Evolutionary conservation across 1,284 basidiomycete genomes (phyloP).

Genomic region (Ceratorhiza oryzae-sativae): DNA sequence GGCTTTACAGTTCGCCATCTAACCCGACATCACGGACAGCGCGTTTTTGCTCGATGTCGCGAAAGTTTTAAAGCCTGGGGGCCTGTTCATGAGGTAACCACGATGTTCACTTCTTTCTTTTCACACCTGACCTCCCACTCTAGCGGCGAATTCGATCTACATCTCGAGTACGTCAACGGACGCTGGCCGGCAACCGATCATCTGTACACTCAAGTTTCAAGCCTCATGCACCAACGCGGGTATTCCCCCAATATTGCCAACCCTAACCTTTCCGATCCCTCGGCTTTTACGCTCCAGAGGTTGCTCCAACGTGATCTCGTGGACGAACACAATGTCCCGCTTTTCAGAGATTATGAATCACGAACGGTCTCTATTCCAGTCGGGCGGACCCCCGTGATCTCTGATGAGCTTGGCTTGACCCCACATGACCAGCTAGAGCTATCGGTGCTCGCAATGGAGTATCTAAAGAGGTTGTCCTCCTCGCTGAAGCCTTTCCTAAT

Average conservation of each 20-base stretch:
- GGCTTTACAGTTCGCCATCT: background rate
- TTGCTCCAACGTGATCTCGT: no score
- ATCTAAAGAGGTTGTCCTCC: background rate
- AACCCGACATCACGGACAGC: background rate
- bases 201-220: slow-evolving; percentile 14
- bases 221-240: slow-evolving; percentile 20
- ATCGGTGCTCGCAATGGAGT: slow-evolving; percentile 25
- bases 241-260: slow-evolving; percentile 16
- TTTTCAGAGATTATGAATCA: slow-evolving; percentile 13
- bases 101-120: background rate
- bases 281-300: no score
- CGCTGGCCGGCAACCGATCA: slow-evolving; percentile 3
- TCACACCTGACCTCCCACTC: background rate
- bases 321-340: background rate
- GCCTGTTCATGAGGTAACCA: slow-evolving; percentile 30
- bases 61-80: slow-evolving; percentile 27
- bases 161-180: background rate
- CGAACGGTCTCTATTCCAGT: slow-evolving; percentile 1
- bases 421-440: background rate
- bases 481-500: slow-evolving; percentile 17
- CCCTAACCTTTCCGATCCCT: no score
- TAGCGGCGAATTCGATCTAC: slow-evolving; percentile 29
- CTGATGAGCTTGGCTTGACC: background rate
- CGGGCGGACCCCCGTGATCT: background rate
- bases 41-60: background rate